A percentile compares a stretch with the other conserved stretches of the same genome.
These are phyloP conservation scores for Pseudopithomyces maydicus DNA, from an alignment of 2,329 filamentous ascomycete species.

Conservation along the genomic window DNA sequence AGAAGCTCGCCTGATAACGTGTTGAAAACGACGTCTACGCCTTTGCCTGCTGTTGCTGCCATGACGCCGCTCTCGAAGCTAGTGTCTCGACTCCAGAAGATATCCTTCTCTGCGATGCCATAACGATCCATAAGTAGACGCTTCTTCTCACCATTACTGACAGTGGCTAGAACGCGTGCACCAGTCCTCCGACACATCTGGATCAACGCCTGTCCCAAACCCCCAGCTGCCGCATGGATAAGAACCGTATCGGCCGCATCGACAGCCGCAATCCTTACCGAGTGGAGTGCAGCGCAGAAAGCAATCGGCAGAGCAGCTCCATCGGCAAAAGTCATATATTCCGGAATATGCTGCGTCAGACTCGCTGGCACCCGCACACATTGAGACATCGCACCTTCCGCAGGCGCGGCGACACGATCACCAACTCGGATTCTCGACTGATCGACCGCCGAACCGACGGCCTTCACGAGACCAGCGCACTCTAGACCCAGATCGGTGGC, in stretches of 20 bases:
- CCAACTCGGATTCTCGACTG: no score
- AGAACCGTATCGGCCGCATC: no score
- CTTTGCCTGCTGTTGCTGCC: constrained; percentile 23
- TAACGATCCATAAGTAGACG: constrained; percentile 8
- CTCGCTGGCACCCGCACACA: constrained; percentile 10
- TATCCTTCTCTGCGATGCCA: constrained; percentile 24
- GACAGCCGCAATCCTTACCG: no score
- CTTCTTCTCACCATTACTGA: constrained; percentile 13
- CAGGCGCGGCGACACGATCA: constrained; percentile 14
- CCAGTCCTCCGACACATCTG: constrained; percentile 15
- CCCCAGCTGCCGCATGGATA: constrained; percentile 24
- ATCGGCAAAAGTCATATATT: background rate
- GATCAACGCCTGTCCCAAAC: constrained; percentile 22
- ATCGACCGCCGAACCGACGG: no score
- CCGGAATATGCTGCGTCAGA: background rate
- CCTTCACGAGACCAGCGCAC: constrained; percentile 10
- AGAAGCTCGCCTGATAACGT: constrained; percentile 24
- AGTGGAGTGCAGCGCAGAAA: constrained; percentile 14
- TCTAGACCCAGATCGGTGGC: background rate
- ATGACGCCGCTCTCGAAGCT: constrained; percentile 10
- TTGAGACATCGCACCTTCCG: constrained; percentile 17
- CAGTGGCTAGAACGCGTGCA: constrained; percentile 21
- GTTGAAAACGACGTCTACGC: constrained; percentile 43
- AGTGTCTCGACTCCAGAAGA: constrained; percentile 25
- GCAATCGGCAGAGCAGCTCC: background rate